Percentiles rank a stretch among this genome's conserved stretches.
Evolutionary conservation across 148 eudicot genomes (phyloP).

Genomic region (Rhododendron griersonianum): DNA sequence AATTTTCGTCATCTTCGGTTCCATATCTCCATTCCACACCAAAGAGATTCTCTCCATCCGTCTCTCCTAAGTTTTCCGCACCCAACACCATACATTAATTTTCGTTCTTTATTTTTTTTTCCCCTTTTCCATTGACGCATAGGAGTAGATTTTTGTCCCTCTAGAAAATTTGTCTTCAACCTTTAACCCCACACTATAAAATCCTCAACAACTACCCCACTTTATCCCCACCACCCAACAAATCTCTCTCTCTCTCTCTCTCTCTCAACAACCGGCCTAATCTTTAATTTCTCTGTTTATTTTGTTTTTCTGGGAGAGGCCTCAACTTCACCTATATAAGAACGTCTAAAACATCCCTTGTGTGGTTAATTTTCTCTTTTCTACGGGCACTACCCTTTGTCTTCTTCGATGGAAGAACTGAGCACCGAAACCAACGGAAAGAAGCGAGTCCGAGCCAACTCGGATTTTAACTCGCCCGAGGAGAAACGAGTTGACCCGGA

Average conservation of each 20-base stretch:
- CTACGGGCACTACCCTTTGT: neutral
- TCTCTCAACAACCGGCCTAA: neutral
- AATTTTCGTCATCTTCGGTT: neutral
- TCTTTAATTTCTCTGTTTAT: neutral
- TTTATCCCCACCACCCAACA: neutral
- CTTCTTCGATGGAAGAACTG: neutral
- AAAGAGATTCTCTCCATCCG: neutral
- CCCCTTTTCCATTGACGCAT: neutral
- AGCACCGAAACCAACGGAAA: neutral
- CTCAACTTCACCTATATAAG: neutral
- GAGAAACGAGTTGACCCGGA: neutral
- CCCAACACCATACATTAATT: neutral
- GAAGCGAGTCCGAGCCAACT: conserved; percentile 20
- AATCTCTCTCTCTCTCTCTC: neutral
- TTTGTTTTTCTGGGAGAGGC: too few species aligned
- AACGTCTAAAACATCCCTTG: neutral
- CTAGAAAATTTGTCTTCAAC: neutral
- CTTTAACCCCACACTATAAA: neutral
- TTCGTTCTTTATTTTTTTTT: neutral
- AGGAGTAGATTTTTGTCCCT: neutral
- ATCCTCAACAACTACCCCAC: neutral
- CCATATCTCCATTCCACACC: neutral
- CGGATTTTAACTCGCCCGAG: neutral
- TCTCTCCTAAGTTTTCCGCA: neutral
- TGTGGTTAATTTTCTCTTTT: neutral